Base-by-base conservation (phyloP, 352 stramenopile genomes). In the Globisporangium radiosum region DNA sequence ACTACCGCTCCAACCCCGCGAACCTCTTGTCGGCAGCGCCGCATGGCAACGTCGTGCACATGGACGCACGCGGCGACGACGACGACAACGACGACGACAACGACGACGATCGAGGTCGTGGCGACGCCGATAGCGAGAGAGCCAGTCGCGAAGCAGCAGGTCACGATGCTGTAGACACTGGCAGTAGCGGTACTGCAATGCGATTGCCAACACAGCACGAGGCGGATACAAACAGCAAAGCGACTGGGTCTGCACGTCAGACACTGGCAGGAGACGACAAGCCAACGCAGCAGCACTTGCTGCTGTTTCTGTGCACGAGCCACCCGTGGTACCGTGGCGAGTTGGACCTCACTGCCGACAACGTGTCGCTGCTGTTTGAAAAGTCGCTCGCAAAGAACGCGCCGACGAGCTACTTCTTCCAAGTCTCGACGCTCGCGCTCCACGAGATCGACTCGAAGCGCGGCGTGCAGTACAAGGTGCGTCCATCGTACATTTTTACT, bases 391-490 rank as follows among this genome's bases (percentile, higher is more conserved):
- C 82, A 3, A 75, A 79, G 37, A 90, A 88, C 52, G 81, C 85
- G 2, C 85, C 85, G 37, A 92, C 84, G 17, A 75, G 73, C n/a
- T 92, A 78, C 59, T 92, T 92, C 54, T 94, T 94, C 50, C 85
- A 94, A 62, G 82, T 91, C 0, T 92, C 85, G 14, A 92, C 78
- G 25, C 60, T 91, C 0, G 78, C 77, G 14, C 64, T 94, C 15
- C 76, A 86, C 13, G 78, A 92, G 38, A 87, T 90, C 40, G 85
- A 92, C 36, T 89, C 80, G 7, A 92, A 92, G 50, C 78, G 81
- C n/a, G 82, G 85, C 0, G 67, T 89, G 3, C 80, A 94, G 63
- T 92, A 89, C 70, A 94, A 94, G 75, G 80, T 90, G 71, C 40
- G 40, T 44, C 40, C 11, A 8, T 44, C 40, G 25, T 33, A 3